Evolutionary conservation across 2,329 filamentous ascomycete species (phyloP), one percentile per base, ranked within the genome.

Genomic region (Eutypa lata): DNA sequence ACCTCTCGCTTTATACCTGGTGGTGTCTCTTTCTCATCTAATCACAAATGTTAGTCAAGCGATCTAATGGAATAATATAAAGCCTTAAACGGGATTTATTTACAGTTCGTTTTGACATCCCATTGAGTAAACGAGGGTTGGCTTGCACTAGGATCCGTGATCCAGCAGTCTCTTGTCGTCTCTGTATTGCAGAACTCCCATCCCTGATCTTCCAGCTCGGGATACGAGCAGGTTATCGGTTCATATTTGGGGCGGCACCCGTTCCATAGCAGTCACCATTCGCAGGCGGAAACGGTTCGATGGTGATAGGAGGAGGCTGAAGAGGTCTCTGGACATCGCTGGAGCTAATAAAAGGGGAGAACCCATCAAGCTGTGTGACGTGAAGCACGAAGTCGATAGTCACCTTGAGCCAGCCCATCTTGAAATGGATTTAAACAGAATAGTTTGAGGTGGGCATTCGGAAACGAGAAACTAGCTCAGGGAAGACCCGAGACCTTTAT

Each of bases 181-280:
- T 59, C 51, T 13, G 45, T 54, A 33, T 61, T 61, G 31, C 57
- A 61, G 3, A 58, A 43, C 47, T 57, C 51, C 57, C 59, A 61
- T 3, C 59, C 57, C 22, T 52, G 21, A 7, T 46, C 40, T 47
- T 59, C 52, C 19, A 61, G 49, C 13, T 59, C 54, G 6, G 58
- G 58, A 19, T 61, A 61, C 18, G 37, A 38, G 35, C 58, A 61
- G 42, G 46, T 24, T 18, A 54, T 53, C 13, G 56, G 53, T 38
- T 48, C 33, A 47, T 48, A 46, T 40, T 11, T 7, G 21, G 24
- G 6, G 18, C 44, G 10, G 5, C 18, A 3, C 21, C n/a, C n/a
- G 21, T 16, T 5, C 42, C 42, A 2, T 45, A 26, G 42, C 22
- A 18, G 42, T 14, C 42, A 16, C 8, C 22, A 13, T 19, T 5